phyloP scores from a whole-genome alignment of 106 monocot species.

The Apostasia shenzhenica region DNA sequence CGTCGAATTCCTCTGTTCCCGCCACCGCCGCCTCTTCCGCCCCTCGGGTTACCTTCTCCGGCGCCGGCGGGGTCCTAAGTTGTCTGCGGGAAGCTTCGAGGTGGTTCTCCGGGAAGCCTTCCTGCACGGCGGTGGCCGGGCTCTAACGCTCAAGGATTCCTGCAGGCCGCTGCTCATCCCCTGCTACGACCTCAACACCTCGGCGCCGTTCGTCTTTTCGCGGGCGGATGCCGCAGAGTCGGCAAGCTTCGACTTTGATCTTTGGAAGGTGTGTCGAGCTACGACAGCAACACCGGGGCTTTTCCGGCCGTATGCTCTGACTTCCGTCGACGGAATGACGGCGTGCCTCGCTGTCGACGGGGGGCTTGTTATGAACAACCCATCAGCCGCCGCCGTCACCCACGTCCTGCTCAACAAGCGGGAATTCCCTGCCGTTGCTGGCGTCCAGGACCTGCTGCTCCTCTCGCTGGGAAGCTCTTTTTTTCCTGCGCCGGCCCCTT shows the following conservation, averaged over 20 bases:
- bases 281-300: conserved; percentile 35
- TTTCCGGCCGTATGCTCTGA: conserved; percentile 27
- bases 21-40: conserved; percentile 18
- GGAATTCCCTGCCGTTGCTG: conserved; percentile 73
- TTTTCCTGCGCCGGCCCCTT: neutral
- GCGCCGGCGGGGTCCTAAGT: neutral
- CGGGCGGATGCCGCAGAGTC: conserved; percentile 46
- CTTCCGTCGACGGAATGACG: conserved; percentile 42
- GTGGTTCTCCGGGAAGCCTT: conserved; percentile 28
- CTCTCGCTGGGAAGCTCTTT: conserved; percentile 52
- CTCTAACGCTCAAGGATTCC: conserved; percentile 31
- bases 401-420: conserved; percentile 75
- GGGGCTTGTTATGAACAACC: conserved; percentile 61
- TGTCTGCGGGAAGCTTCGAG: conserved; percentile 20
- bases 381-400: conserved; percentile 59
- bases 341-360: conserved; percentile 52
- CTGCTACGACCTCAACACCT: conserved; percentile 51
- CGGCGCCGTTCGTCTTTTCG: conserved; percentile 59
- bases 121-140: conserved; percentile 7
- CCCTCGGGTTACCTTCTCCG: neutral
- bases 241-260: conserved; percentile 39
- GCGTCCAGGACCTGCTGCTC: conserved; percentile 72
- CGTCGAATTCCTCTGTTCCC: conserved; percentile 37
- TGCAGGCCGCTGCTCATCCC: conserved; percentile 56
- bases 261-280: conserved; percentile 52